These are phyloP conservation scores for Hymenoscyphus fraxineus DNA, from an alignment of 2,329 filamentous ascomycete genomes.

Conservation along the genomic window DNA sequence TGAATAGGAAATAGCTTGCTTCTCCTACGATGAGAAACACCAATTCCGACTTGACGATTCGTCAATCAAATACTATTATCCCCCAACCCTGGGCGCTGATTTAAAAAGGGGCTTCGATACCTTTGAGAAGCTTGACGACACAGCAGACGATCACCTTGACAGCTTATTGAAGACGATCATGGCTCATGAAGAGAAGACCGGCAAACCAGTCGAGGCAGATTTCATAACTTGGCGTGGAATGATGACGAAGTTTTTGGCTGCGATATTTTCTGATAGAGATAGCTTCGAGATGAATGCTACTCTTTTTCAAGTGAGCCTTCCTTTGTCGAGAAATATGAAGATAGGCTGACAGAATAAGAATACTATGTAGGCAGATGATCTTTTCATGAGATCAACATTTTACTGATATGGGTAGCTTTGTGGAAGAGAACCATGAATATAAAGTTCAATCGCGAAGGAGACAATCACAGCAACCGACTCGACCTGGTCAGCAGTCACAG, in stretches of 20 bases:
- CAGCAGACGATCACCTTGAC: slow-evolving; percentile 81
- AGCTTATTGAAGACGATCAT: slow-evolving; percentile 74
- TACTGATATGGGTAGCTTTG: slow-evolving; percentile 59
- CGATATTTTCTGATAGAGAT: slow-evolving; percentile 77
- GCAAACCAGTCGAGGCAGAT: slow-evolving; percentile 67
- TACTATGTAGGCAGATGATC: slow-evolving; percentile 45
- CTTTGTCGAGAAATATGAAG: neutral
- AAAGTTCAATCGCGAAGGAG: slow-evolving; percentile 60
- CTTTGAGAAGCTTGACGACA: slow-evolving; percentile 80
- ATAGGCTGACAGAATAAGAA: slow-evolving; percentile 40
- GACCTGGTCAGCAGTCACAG: slow-evolving; percentile 56
- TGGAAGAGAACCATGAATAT: slow-evolving; percentile 82
- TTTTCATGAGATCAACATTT: slow-evolving; percentile 22
- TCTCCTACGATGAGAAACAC: slow-evolving; percentile 88
- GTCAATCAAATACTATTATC: slow-evolving; percentile 85
- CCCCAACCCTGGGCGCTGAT: slow-evolving; percentile 66
- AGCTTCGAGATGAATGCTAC: slow-evolving; percentile 98
- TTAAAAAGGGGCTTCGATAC: slow-evolving; percentile 76
- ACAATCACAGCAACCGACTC: slow-evolving; percentile 49
- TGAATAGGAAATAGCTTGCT: slow-evolving; percentile 77
- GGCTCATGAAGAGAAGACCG: slow-evolving; percentile 65
- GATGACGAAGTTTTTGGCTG: slow-evolving; percentile 92
- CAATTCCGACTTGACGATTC: slow-evolving; percentile 71
- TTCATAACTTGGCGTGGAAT: slow-evolving; percentile 94
- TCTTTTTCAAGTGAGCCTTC: slow-evolving; percentile 67